Conservation (phyloP, 495 filamentous ascomycete species). For the Aspergillus carlsbadensis region DNA sequence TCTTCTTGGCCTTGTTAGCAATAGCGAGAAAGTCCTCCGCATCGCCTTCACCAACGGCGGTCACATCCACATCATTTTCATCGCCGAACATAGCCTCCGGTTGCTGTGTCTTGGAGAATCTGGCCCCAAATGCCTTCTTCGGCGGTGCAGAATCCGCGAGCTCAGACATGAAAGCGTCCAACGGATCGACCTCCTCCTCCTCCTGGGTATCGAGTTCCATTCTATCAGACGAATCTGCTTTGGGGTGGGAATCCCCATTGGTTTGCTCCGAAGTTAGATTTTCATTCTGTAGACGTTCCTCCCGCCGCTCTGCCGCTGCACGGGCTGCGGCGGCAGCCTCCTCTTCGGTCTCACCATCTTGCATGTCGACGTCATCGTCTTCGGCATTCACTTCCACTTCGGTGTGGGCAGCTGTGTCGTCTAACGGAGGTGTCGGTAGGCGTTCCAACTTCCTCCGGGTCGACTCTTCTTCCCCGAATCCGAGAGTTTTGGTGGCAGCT, state of each 20-base stretch:
- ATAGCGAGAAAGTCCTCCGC: slow-evolving; percentile 84
- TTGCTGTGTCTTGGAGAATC: slow-evolving; percentile 53
- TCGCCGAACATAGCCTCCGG: slow-evolving; percentile 85
- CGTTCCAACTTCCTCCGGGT: slow-evolving; percentile 84
- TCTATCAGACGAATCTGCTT: slow-evolving; percentile 19
- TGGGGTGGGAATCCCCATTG: slow-evolving; percentile 14
- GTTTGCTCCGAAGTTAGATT: slow-evolving; percentile 12
- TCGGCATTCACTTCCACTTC: slow-evolving; percentile 59
- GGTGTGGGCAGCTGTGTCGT: slow-evolving; percentile 58
- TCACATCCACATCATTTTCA: slow-evolving; percentile 74
- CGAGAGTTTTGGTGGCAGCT: slow-evolving; percentile 68
- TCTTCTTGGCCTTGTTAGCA: slow-evolving; percentile 84
- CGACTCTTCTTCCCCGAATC: slow-evolving; percentile 85
- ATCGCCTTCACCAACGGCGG: slow-evolving; percentile 66
- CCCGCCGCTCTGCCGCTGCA: slow-evolving; percentile 73
- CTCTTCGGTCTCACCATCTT: slow-evolving; percentile 78
- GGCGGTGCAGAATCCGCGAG: slow-evolving; percentile 57
- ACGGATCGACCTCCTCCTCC: slow-evolving; percentile 75
- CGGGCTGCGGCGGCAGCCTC: slow-evolving; percentile 81
- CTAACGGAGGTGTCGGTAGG: slow-evolving; percentile 71
- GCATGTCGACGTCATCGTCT: slow-evolving; percentile 75
- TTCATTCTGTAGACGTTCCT: slow-evolving; percentile 62
- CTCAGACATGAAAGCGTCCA: slow-evolving; percentile 94
- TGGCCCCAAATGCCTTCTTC: slow-evolving; percentile 39
- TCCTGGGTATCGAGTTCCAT: slow-evolving; percentile 43